phyloP scores from a whole-genome alignment of 495 filamentous ascomycete species.

The Aspergillus bridgeri region DNA sequence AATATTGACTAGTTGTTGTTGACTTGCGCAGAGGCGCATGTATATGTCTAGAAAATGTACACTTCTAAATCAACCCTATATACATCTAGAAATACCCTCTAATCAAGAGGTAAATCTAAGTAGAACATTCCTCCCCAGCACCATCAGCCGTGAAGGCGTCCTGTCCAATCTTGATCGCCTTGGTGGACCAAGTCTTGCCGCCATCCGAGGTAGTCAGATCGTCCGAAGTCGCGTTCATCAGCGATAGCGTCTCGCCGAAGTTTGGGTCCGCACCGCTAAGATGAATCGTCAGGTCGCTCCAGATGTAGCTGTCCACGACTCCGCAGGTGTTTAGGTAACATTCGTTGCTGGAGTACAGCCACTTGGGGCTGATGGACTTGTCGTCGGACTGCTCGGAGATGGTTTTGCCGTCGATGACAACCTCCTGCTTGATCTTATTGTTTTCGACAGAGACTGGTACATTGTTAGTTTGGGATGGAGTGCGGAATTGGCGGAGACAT shows the following conservation, averaged over 20 bases:
- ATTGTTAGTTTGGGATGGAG: neutral
- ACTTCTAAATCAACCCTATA: no score
- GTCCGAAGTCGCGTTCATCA: constrained; percentile 10
- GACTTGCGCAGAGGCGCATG: no score
- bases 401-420: constrained; percentile 14
- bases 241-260: constrained; percentile 14
- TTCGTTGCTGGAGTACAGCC: constrained; percentile 23
- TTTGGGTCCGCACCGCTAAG: constrained; percentile 14
- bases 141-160: constrained; percentile 7
- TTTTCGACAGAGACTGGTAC: constrained; percentile 15
- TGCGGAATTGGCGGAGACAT: neutral
- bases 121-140: constrained; percentile 23
- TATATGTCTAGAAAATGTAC: no score
- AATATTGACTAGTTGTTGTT: no score
- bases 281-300: constrained; percentile 20
- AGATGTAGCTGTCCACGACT: constrained; percentile 12
- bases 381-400: constrained; percentile 2
- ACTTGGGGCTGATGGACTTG: constrained; percentile 11
- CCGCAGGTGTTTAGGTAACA: constrained; percentile 23
- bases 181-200: constrained; percentile 19
- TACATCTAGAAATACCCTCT: no score
- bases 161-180: constrained; percentile 13
- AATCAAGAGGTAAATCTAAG: constrained; percentile 1
- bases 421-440: constrained; percentile 17
- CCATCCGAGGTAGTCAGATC: constrained; percentile 16